phyloP scores from a whole-genome alignment of 495 filamentous ascomycete genomes.

The Amorphotheca resinae region DNA sequence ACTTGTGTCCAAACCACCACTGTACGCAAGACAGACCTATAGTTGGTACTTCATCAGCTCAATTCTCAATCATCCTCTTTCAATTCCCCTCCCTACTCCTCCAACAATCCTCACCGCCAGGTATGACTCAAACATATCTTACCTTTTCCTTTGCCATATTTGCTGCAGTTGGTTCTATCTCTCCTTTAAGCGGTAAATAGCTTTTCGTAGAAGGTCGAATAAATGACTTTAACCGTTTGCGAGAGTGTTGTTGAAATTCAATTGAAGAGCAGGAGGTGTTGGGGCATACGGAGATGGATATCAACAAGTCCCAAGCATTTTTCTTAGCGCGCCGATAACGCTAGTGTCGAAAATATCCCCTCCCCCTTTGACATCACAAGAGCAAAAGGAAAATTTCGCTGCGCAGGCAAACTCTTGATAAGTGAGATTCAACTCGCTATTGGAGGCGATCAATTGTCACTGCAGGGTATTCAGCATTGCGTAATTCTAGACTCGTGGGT shows the following conservation, averaged over 20 bases:
- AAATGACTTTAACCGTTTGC: neutral
- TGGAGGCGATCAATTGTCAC: neutral
- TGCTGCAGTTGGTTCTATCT: too few species aligned
- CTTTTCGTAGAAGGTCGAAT: conserved; percentile 1
- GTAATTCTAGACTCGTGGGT: conserved; percentile 7
- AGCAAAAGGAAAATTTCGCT: conserved; percentile 13
- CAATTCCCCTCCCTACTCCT: neutral
- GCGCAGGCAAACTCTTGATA: conserved; percentile 10
- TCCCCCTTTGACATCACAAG: neutral
- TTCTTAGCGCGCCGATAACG: conserved; percentile 4
- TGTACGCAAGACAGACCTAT: conserved; percentile 32
- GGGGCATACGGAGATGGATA: too few species aligned
- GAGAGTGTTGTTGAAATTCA: neutral
- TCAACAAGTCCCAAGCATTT: too few species aligned
- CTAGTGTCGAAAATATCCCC: neutral
- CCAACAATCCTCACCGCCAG: conserved; percentile 8
- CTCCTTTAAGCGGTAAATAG: too few species aligned
- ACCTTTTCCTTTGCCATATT: conserved; percentile 31
- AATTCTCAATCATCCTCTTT: neutral
- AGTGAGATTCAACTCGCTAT: neutral
- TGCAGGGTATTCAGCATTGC: conserved; percentile 5
- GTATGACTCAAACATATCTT: conserved; percentile 7
- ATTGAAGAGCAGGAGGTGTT: conserved; percentile 5
- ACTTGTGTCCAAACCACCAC: conserved; percentile 53
- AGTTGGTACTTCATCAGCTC: conserved; percentile 6